These are phyloP conservation scores for Escovopsis weberi DNA, from an alignment of 2,329 filamentous ascomycete genomes.

Conservation along the genomic window DNA sequence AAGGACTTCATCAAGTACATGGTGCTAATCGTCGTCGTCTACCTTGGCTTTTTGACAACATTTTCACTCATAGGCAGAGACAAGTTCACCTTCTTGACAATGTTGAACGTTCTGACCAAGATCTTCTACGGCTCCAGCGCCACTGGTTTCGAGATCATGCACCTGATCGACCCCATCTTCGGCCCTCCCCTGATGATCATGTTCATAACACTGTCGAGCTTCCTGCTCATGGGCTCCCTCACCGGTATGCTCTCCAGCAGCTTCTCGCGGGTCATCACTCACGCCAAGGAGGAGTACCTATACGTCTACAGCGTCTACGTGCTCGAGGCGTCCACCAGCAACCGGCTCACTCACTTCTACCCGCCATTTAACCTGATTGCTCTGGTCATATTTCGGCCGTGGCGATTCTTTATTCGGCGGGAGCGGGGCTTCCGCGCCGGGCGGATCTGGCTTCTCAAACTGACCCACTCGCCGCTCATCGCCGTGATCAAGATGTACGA, in stretches of 20 bases:
- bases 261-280: conserved; percentile 49
- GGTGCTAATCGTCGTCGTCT: conserved; percentile 67
- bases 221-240: conserved; percentile 63
- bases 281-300: conserved; percentile 60
- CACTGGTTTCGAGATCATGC: conserved; percentile 57
- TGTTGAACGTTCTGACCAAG: conserved; percentile 65
- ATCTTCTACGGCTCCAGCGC: conserved; percentile 69
- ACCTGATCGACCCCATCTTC: conserved; percentile 42
- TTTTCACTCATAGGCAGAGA: conserved; percentile 67
- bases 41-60: conserved; percentile 79
- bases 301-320: conserved; percentile 59
- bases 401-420: conserved; percentile 52
- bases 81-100: conserved; percentile 46
- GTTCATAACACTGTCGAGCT: conserved; percentile 64
- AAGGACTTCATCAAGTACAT: conserved; percentile 82
- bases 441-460: conserved; percentile 47
- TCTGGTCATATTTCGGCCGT: conserved; percentile 54
- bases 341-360: conserved; percentile 55
- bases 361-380: conserved; percentile 63
- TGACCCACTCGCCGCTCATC: conserved; percentile 54
- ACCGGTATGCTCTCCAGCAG: conserved; percentile 69
- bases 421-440: conserved; percentile 46
- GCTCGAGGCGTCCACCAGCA: conserved; percentile 51
- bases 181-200: conserved; percentile 51
- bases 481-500: conserved; percentile 57